Conservation (phyloP, 208 protist species). For the Acanthamoeba royreba region DNA sequence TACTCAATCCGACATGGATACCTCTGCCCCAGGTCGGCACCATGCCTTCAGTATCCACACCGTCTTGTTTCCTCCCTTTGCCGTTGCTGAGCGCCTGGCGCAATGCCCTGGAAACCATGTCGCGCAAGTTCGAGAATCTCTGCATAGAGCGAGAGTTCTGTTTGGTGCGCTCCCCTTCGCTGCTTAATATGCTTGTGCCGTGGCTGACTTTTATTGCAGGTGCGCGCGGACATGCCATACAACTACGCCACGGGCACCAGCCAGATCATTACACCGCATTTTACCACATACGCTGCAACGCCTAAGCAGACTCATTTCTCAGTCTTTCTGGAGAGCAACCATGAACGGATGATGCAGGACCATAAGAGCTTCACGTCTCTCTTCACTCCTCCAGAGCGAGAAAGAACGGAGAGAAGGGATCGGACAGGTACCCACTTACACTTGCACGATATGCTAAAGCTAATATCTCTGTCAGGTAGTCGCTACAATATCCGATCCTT, state of each 20-base stretch:
- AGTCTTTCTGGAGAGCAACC: neutral
- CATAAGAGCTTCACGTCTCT: neutral
- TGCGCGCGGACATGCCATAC: neutral
- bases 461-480: no score
- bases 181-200: neutral
- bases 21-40: neutral
- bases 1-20: conserved; percentile 49
- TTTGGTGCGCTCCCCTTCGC: neutral
- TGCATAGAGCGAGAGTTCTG: neutral
- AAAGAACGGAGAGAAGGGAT: neutral
- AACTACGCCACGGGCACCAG: neutral
- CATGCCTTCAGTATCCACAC: neutral
- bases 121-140: conserved; percentile 29
- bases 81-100: neutral
- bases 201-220: no score
- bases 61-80: neutral
- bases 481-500: neutral
- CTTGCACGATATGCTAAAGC: no score
- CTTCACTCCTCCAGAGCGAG: neutral
- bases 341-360: neutral
- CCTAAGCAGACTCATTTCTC: neutral
- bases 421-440: neutral
- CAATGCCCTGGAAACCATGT: conserved; percentile 36
- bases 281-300: neutral
- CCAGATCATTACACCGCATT: neutral